Percentiles rank a stretch among this genome's conserved stretches.
Conservation (phyloP, 2,329 filamentous ascomycete species). For the Aureobasidium sp. region DNA sequence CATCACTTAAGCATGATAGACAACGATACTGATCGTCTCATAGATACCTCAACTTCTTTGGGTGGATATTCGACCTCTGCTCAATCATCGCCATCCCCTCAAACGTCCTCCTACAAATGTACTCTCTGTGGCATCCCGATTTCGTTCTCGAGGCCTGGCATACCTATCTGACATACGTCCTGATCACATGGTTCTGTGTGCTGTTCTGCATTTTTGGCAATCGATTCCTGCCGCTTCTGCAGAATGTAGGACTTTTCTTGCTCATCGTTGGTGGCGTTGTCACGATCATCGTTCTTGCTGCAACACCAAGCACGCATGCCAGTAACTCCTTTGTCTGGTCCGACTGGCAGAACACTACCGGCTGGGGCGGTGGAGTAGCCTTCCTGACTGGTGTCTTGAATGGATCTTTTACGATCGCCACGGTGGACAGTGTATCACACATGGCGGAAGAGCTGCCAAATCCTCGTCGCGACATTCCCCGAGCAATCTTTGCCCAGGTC, state of each 20-base stretch:
- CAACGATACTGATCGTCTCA: conserved; percentile 18
- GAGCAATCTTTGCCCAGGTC: conserved; percentile 45
- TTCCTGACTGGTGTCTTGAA: conserved; percentile 34
- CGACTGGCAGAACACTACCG: conserved; percentile 45
- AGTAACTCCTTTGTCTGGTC: conserved; percentile 49
- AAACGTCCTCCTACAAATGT: conserved; percentile 56
- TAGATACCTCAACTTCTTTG: conserved; percentile 45
- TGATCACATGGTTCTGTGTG: conserved; percentile 49
- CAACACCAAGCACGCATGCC: conserved; percentile 49
- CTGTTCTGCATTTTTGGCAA: conserved; percentile 52
- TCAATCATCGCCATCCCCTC: conserved; percentile 53
- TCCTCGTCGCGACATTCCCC: conserved; percentile 40
- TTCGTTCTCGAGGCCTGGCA: conserved; percentile 51
- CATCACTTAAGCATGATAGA: no score
- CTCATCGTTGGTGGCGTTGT: conserved; percentile 31
- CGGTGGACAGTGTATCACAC: conserved; percentile 31
- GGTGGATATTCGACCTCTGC: conserved; percentile 56
- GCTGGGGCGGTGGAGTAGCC: conserved; percentile 38
- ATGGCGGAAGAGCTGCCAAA: conserved; percentile 32
- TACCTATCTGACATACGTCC: conserved; percentile 52
- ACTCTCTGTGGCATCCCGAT: conserved; percentile 50
- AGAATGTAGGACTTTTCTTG: conserved; percentile 51
- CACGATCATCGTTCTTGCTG: conserved; percentile 34
- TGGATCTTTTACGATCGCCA: conserved; percentile 33
- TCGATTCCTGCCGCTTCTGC: conserved; percentile 43